Percentiles rank a stretch among this genome's conserved stretches.
Conservation (phyloP, 139 green algal genomes). For the Volvox reticuliferus region DNA sequence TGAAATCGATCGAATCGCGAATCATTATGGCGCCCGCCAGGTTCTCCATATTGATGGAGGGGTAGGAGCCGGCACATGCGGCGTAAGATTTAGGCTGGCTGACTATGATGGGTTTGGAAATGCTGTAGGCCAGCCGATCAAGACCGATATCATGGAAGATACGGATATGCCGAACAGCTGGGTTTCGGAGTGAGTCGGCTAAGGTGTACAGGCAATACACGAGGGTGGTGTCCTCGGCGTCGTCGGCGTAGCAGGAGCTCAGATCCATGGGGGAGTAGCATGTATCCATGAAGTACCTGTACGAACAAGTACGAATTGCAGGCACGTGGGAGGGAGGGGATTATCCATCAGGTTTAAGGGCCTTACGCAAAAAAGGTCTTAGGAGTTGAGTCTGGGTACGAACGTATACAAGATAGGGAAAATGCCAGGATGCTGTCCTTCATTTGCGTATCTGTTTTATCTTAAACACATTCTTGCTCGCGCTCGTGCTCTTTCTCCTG, state of each 20-base stretch:
- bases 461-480: background rate
- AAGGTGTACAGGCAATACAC: slow-evolving; percentile 20
- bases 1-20: background rate
- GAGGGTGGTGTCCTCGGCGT: background rate
- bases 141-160: slow-evolving; percentile 24
- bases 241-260: background rate
- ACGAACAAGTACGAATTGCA: background rate
- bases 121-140: background rate
- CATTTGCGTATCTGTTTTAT: background rate
- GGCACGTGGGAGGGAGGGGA: background rate
- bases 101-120: background rate
- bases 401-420: background rate
- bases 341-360: background rate
- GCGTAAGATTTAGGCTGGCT: background rate
- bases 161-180: background rate
- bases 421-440: too few relatives aligned
- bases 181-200: slow-evolving; percentile 8
- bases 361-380: background rate
- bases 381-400: background rate
- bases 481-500: background rate
- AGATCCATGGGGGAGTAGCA: slow-evolving; percentile 8
- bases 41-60: background rate
- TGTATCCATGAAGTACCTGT: background rate
- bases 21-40: background rate
- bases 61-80: background rate